These are phyloP conservation scores for Lodderomyces oxycetoniae DNA, from an alignment of 1,139 yeast genomes.

Conservation along the genomic window DNA sequence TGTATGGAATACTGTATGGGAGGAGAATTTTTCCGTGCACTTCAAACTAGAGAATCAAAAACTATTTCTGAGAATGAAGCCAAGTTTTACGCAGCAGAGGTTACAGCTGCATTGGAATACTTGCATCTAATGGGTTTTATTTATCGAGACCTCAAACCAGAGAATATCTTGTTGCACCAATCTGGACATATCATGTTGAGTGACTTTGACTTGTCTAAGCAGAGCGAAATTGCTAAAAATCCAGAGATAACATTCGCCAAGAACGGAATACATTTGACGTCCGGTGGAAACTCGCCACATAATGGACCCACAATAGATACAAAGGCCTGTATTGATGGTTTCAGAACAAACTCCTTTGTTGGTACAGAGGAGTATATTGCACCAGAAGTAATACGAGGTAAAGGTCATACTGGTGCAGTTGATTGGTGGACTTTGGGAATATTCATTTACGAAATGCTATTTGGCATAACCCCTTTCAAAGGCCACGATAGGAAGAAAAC, in stretches of 20 bases:
- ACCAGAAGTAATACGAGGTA: slow-evolving; percentile 94
- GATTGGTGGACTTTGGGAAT: slow-evolving; percentile 99
- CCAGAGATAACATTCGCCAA: slow-evolving; percentile 42
- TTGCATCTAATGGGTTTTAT: slow-evolving; percentile 95
- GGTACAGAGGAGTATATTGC: slow-evolving; percentile 99
- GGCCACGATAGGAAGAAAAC: slow-evolving; percentile 86
- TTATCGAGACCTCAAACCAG: slow-evolving; percentile 93
- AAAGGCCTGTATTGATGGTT: slow-evolving; percentile 90
- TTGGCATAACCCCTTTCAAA: slow-evolving; percentile 94
- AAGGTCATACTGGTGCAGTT: slow-evolving; percentile 96
- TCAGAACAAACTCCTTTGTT: slow-evolving; percentile 93
- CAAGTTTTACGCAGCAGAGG: slow-evolving; percentile 92
- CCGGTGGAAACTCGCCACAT: slow-evolving; percentile 17
- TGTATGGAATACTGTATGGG: slow-evolving; percentile 99
- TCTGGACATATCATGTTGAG: slow-evolving; percentile 97
- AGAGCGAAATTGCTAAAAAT: slow-evolving; percentile 63
- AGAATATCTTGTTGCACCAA: slow-evolving; percentile 85
- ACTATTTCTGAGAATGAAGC: slow-evolving; percentile 88
- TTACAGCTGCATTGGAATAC: slow-evolving; percentile 93
- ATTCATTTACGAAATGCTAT: slow-evolving; percentile 85
- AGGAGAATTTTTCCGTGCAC: slow-evolving; percentile 95
- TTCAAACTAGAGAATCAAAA: slow-evolving; percentile 85
- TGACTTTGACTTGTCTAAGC: slow-evolving; percentile 93
- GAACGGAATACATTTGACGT: slow-evolving; percentile 14
- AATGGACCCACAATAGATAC: slow-evolving; percentile 62